These are phyloP conservation scores for Penicillium brasilianum DNA, from an alignment of 2,329 filamentous ascomycete species.

Conservation along the genomic window DNA sequence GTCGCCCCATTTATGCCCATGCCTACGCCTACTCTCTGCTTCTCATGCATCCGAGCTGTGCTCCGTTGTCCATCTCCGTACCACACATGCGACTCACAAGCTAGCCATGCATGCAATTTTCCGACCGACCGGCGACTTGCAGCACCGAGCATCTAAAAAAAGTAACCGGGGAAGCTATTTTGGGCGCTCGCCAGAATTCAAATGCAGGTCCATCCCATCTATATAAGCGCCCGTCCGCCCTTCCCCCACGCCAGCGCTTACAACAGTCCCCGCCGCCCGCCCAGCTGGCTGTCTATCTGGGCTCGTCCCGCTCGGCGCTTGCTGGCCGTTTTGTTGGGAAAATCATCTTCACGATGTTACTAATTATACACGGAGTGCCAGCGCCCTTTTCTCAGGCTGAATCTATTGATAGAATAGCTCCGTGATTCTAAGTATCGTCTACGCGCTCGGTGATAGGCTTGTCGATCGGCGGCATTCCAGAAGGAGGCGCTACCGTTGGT, in stretches of 20 bases:
- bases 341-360: not conserved
- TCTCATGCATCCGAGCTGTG: not conserved
- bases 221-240: conserved; percentile 27
- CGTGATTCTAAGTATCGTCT: conserved; percentile 14
- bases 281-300: not conserved
- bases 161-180: conserved; percentile 15
- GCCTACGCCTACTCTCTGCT: not conserved
- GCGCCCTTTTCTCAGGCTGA: conserved; percentile 2
- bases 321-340: not conserved
- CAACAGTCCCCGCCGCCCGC: not conserved
- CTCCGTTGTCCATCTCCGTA: not conserved
- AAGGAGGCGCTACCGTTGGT: not conserved
- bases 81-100: not conserved
- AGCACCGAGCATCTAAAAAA: conserved; percentile 18
- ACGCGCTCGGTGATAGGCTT: not conserved
- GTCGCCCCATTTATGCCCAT: not conserved
- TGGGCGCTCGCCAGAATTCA: not conserved
- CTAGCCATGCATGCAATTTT: conserved; percentile 13
- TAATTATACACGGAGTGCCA: conserved; percentile 2
- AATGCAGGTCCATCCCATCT: conserved; percentile 10
- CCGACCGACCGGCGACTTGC: conserved; percentile 14
- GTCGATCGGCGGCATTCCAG: not conserved
- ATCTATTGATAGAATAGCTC: conserved; percentile 17
- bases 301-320: not conserved
- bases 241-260: conserved; percentile 22